These are phyloP conservation scores for Rhexocercosporidium sp. DNA, from an alignment of 2,329 filamentous ascomycete species.

Conservation along the genomic window DNA sequence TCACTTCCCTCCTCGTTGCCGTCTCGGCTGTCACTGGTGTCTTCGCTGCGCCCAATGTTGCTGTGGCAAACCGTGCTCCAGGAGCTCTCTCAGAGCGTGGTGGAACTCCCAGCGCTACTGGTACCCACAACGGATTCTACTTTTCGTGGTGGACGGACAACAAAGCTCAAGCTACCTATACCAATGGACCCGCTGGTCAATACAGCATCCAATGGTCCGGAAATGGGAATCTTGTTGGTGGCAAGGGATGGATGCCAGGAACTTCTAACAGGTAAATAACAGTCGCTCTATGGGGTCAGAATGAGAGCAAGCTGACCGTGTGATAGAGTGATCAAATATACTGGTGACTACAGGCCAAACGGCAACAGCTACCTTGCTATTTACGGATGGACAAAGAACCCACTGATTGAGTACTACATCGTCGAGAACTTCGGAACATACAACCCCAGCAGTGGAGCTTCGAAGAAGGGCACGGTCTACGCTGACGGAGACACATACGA, in stretches of 20 bases:
- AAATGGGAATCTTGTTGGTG: slow-evolving; percentile 53
- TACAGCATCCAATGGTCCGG: slow-evolving; percentile 56
- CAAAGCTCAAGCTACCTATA: slow-evolving; percentile 55
- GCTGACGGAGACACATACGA: slow-evolving; percentile 60
- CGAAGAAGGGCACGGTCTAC: slow-evolving; percentile 55
- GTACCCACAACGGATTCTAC: slow-evolving; percentile 62
- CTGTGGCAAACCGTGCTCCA: background rate
- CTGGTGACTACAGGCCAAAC: slow-evolving; percentile 46
- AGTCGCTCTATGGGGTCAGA: background rate
- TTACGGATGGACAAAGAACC: slow-evolving; percentile 58
- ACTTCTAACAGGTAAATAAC: slow-evolving; percentile 29
- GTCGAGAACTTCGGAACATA: slow-evolving; percentile 58
- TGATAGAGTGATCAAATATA: slow-evolving; percentile 47
- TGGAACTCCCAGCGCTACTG: slow-evolving; percentile 50
- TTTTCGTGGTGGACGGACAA: slow-evolving; percentile 66
- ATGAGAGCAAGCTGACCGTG: background rate
- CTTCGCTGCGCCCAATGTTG: slow-evolving; percentile 22
- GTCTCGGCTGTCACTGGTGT: slow-evolving; percentile 25
- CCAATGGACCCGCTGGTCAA: slow-evolving; percentile 55
- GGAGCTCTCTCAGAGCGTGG: slow-evolving; percentile 13
- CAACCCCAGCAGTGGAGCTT: slow-evolving; percentile 53
- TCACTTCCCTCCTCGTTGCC: slow-evolving; percentile 29
- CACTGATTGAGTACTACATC: slow-evolving; percentile 53
- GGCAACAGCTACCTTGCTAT: slow-evolving; percentile 58
- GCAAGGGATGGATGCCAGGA: slow-evolving; percentile 56